These are phyloP conservation scores for Leccinum uliginosum DNA, from an alignment of 768 basidiomycete genomes.

Conservation along the genomic window DNA sequence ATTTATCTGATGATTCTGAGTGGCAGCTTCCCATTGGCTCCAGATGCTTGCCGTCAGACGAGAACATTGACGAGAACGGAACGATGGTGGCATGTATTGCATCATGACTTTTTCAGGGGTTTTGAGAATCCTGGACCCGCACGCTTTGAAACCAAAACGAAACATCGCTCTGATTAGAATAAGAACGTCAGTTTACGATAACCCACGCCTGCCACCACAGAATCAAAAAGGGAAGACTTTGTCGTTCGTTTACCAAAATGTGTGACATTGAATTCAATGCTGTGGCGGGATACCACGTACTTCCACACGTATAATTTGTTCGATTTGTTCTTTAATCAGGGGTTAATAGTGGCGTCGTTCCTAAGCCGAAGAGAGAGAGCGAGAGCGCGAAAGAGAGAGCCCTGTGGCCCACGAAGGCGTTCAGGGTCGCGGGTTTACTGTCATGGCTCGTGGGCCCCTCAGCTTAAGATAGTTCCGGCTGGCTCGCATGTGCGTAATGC, in stretches of 20 bases:
- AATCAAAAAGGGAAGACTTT: not conserved
- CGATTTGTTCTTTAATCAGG: not conserved
- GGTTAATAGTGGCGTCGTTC: not conserved
- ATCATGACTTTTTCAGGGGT: not conserved
- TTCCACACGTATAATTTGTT: not conserved
- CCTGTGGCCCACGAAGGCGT: not conserved
- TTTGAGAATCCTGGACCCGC: not conserved
- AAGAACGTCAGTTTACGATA: not conserved
- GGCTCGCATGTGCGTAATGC: not conserved
- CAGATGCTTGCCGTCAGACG: not conserved
- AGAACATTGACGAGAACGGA: not conserved
- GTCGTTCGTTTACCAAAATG: not conserved
- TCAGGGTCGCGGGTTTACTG: conserved; percentile 10
- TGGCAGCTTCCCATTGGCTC: not conserved
- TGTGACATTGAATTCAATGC: not conserved
- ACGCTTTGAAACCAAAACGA: not conserved
- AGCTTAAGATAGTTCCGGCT: not conserved
- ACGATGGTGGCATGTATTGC: not conserved
- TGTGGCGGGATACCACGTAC: not conserved
- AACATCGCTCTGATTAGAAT: not conserved
- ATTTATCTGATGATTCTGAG: not conserved
- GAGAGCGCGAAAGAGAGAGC: not conserved
- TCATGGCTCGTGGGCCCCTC: not conserved
- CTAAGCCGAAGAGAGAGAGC: not conserved
- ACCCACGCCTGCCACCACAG: not conserved